A percentile compares a stretch with the other conserved stretches of the same genome.
Conservation (phyloP, 106 monocot species). For the Allium sativum region DNA sequence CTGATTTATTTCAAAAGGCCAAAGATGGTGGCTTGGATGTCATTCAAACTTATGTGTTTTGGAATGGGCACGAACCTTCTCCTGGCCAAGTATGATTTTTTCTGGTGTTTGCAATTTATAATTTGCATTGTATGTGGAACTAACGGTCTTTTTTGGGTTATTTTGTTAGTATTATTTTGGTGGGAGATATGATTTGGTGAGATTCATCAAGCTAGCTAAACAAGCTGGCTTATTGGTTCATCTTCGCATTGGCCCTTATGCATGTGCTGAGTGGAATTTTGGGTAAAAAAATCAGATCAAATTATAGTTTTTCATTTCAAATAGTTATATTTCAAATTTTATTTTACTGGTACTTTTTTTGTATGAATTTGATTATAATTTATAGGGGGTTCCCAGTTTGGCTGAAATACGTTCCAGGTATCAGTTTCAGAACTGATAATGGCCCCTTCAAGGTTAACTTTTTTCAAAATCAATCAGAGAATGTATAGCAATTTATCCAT, state of each 20-base stretch:
- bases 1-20: constrained; percentile 80
- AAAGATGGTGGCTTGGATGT: constrained; percentile 85
- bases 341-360: neutral
- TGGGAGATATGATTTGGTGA: constrained; percentile 72
- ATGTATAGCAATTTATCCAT: too few species aligned
- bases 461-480: too few species aligned
- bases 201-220: constrained; percentile 80
- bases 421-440: constrained; percentile 92
- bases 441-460: constrained; percentile 78
- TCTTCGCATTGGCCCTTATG: constrained; percentile 92
- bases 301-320: neutral
- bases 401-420: constrained; percentile 79
- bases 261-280: constrained; percentile 96
- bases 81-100: constrained; percentile 43
- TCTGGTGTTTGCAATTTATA: neutral
- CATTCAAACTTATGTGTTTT: constrained; percentile 82
- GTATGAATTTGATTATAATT: neutral
- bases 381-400: constrained; percentile 87
- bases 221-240: constrained; percentile 76
- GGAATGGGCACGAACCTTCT: constrained; percentile 80
- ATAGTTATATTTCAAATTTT: neutral
- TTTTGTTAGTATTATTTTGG: constrained; percentile 65
- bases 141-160: neutral
- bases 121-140: neutral
- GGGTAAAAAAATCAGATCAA: constrained; percentile 31